These are phyloP conservation scores for Fragaria nilgerrensis DNA, from an alignment of 306 rosid genomes.

Conservation along the genomic window DNA sequence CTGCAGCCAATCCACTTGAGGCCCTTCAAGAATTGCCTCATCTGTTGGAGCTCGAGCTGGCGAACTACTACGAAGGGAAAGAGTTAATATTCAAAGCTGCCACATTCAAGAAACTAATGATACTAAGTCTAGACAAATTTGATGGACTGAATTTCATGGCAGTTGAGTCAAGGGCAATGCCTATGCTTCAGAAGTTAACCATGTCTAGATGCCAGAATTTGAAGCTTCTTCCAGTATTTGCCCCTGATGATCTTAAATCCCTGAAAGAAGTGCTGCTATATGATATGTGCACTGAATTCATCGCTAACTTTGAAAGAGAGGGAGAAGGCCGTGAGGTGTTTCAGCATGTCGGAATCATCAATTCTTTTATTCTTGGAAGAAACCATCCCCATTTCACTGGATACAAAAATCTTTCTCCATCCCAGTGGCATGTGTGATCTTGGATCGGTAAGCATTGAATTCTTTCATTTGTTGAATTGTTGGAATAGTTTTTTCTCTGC, in stretches of 20 bases:
- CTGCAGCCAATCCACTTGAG: background rate
- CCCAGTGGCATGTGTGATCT: too few species aligned
- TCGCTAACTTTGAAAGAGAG: background rate
- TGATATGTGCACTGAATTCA: constrained; percentile 4
- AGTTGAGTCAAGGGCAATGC: background rate
- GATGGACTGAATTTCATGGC: too few species aligned
- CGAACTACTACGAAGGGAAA: background rate
- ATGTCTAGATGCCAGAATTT: background rate
- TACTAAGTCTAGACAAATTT: background rate
- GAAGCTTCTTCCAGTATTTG: constrained; percentile 5
- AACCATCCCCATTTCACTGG: background rate
- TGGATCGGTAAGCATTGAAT: too few species aligned
- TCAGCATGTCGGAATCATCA: background rate
- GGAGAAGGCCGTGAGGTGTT: background rate
- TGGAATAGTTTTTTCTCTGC: too few species aligned
- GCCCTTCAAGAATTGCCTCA: background rate
- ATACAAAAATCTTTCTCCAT: constrained; percentile 11
- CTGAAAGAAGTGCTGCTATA: constrained; percentile 12
- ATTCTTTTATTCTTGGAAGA: background rate
- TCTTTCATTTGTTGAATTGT: too few species aligned
- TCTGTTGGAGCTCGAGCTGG: constrained; percentile 11
- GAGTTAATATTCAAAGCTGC: background rate
- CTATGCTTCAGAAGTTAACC: constrained; percentile 21
- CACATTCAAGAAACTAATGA: constrained; percentile 13
- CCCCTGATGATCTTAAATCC: background rate